Base-by-base conservation (phyloP, 305 asterid genomes). In the Vinca major region DNA sequence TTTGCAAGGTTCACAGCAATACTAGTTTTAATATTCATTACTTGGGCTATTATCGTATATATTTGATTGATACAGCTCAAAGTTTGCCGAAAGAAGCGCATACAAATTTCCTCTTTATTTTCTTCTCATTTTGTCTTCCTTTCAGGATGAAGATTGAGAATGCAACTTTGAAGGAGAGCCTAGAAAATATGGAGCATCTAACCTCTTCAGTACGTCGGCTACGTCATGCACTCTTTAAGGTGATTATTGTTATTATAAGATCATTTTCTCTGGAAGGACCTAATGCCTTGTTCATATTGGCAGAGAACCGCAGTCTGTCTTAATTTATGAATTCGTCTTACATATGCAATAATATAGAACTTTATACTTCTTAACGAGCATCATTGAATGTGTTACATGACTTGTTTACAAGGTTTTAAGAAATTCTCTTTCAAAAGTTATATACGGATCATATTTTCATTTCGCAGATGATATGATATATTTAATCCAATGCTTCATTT, bases 71-170 rank as follows among this genome's bases (percentile, higher is more conserved):
- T 26, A 26, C 33, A 26, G 33, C 33, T 26, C 33, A 1, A 26
- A 26, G 33, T 26, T 26, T 26, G 33, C 1, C 1, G 5, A 52
- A 39, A 41, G 45, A 4, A 13, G 55, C 33, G 33, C 33, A 26
- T 26, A 26, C 2, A 4, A 10, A 26, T 16, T 49, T 73, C n/a
- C 20, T 55, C 72, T 20, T 44, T 54, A 12, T 54, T 44, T 56
- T 54, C 4, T 61, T 75, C 72, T 67, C 65, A 48, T 43, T 43
- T 52, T 48, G 56, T 73, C 41, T 21, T 72, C 1, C 45, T 67
- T 71, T 78, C 80, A 93, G 99, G 85, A 84, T 93, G 91, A 89
- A 81, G 81, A 86, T 93, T 52, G 99, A 93, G 78, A 85, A 91
- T 75, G 96, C 96, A 45, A 90, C 96, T 13, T 84, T 93, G 6